Conservation (phyloP, 768 basidiomycete genomes). For the Tricholoma furcatifolium region DNA sequence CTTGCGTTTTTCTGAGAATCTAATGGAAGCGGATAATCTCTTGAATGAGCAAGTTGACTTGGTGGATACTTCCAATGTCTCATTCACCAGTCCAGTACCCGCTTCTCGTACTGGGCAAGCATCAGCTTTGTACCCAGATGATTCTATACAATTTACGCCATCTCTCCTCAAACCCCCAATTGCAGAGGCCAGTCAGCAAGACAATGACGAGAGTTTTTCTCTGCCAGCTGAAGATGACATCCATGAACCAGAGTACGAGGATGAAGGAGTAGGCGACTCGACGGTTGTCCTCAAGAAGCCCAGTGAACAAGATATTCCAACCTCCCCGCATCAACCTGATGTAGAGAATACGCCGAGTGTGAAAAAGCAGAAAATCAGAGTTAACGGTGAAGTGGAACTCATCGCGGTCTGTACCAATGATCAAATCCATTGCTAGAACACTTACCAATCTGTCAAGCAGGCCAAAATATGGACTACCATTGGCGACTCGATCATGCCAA, state of each 20-base stretch:
- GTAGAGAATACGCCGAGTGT: neutral
- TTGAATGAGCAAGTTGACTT: conserved; percentile 64
- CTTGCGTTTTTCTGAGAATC: conserved; percentile 61
- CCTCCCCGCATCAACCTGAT: neutral
- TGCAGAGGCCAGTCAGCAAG: neutral
- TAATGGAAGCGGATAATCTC: conserved; percentile 56
- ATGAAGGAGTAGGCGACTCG: neutral
- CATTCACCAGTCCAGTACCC: conserved; percentile 36
- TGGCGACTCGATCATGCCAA: conserved; percentile 61
- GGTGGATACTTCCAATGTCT: conserved; percentile 47
- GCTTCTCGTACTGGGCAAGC: conserved; percentile 2
- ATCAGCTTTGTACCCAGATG: neutral
- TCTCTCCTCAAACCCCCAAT: neutral
- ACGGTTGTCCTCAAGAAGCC: conserved; percentile 1
- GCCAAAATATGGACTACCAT: conserved; percentile 67
- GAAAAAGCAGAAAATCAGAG: conserved; percentile 35
- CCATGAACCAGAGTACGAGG: neutral
- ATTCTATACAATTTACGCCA: neutral
- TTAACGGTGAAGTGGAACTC: conserved; percentile 64
- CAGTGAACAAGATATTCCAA: neutral
- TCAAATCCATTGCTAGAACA: neutral
- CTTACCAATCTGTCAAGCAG: conserved; percentile 33
- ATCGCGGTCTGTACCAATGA: conserved; percentile 49
- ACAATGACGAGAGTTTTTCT: neutral
- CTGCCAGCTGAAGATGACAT: neutral